Evolutionary conservation across 2,329 filamentous ascomycete species (phyloP).

Genomic region (Dactylellina parvicollis): DNA sequence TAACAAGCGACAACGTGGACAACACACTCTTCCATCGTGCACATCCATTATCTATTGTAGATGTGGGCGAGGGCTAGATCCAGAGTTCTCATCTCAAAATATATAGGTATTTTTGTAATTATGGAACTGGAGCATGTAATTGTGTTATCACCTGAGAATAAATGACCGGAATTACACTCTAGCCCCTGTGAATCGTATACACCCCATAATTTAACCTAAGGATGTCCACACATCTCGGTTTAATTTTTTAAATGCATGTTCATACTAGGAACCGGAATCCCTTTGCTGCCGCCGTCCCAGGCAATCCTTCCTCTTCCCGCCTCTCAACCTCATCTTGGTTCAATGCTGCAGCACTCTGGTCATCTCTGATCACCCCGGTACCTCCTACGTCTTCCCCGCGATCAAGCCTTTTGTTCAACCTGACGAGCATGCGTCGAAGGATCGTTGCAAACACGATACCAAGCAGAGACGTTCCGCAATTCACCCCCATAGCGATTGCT

Average conservation of each 20-base stretch:
- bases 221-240: no score
- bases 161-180: no score
- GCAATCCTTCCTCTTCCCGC: constrained; percentile 67
- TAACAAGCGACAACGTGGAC: neutral
- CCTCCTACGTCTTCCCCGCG: constrained; percentile 66
- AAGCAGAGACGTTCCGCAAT: constrained; percentile 72
- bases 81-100: no score
- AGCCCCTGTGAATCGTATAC: no score
- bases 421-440: constrained; percentile 71
- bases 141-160: no score
- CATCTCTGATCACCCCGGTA: constrained; percentile 8
- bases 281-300: constrained; percentile 68
- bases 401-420: constrained; percentile 76
- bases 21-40: no score
- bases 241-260: no score
- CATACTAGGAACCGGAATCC: constrained; percentile 75
- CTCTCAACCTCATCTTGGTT: constrained; percentile 33
- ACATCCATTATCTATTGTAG: no score
- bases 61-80: no score
- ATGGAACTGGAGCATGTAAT: no score
- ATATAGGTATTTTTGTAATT: no score
- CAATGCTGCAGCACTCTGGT: constrained; percentile 1
- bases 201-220: no score
- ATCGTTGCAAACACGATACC: constrained; percentile 72
- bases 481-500: constrained; percentile 73